Conservation (phyloP, 192 early-diverging fungal genomes). For the Globomyces pollinis-pini region DNA sequence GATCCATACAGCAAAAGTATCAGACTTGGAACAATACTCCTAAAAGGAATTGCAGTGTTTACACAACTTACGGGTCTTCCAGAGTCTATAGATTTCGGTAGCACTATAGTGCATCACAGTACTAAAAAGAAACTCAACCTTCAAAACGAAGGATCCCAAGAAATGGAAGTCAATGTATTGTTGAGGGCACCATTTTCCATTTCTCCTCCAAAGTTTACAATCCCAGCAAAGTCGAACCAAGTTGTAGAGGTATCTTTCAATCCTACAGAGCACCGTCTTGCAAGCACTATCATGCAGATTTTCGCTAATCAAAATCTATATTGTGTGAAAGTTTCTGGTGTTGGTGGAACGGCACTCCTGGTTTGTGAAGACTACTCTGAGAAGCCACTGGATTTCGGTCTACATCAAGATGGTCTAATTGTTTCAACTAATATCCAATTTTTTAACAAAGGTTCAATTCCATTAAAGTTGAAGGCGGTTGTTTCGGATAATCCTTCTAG, state of each 20-base stretch:
- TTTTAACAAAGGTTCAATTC: conserved; percentile 51
- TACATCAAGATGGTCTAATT: conserved; percentile 42
- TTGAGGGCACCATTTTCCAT: conserved; percentile 41
- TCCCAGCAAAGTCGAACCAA: conserved; percentile 34
- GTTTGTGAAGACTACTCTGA: conserved; percentile 50
- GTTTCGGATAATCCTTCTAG: conserved; percentile 34
- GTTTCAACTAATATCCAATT: conserved; percentile 43
- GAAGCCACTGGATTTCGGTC: conserved; percentile 50
- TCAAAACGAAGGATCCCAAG: conserved; percentile 42
- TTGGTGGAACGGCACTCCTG: conserved; percentile 44
- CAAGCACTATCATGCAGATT: conserved; percentile 30
- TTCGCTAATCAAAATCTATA: conserved; percentile 54
- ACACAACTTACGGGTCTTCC: conserved; percentile 44
- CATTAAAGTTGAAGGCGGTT: conserved; percentile 40
- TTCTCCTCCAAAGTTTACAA: conserved; percentile 30
- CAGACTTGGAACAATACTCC: conserved; percentile 30
- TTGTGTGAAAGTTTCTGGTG: conserved; percentile 31
- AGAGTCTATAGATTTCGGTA: conserved; percentile 49
- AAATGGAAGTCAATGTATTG: conserved; percentile 37
- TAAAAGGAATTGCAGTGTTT: conserved; percentile 39
- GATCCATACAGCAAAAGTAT: conserved; percentile 36
- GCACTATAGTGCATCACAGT: conserved; percentile 37
- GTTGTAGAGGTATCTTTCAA: conserved; percentile 36
- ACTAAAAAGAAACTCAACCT: conserved; percentile 30
- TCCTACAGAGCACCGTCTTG: conserved; percentile 43